Evolutionary conservation across 805 yeast species (phyloP).

Genomic region (Sugiyamaella boreocaroliniensis): DNA sequence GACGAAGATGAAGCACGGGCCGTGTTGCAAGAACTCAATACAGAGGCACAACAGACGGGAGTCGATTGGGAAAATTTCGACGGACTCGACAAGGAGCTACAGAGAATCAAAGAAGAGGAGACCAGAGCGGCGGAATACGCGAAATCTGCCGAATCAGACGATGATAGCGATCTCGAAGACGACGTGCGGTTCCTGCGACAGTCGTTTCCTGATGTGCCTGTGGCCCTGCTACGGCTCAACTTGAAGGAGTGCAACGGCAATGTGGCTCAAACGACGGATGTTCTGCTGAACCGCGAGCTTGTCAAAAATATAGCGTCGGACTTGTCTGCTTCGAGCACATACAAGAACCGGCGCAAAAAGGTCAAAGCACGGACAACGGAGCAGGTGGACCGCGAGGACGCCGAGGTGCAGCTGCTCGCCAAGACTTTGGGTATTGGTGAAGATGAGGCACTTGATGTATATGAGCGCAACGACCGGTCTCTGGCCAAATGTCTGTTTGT

Average conservation of each 20-base stretch:
- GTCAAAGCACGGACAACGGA: background rate
- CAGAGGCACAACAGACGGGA: slow-evolving; percentile 4
- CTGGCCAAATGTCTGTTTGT: slow-evolving; percentile 6
- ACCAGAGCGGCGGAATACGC: background rate
- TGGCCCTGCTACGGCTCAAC: slow-evolving; percentile 7
- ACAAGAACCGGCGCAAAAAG: background rate
- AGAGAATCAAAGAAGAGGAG: background rate
- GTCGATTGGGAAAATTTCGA: slow-evolving; percentile 7
- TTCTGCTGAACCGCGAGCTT: slow-evolving; percentile 11
- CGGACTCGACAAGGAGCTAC: background rate
- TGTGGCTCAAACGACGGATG: slow-evolving; percentile 14
- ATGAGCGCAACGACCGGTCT: slow-evolving; percentile 10
- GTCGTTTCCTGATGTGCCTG: slow-evolving; percentile 18
- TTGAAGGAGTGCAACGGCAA: slow-evolving; percentile 13
- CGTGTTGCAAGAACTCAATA: background rate
- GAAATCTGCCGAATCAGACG: background rate
- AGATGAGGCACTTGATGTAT: slow-evolving; percentile 10
- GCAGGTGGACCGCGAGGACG: background rate
- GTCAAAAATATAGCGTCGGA: slow-evolving; percentile 1
- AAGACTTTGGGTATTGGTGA: slow-evolving; percentile 4
- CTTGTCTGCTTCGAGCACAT: background rate
- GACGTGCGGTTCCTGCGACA: slow-evolving; percentile 11
- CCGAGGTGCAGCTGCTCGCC: background rate
- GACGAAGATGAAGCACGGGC: background rate
- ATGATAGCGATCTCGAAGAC: slow-evolving; percentile 3